Evolutionary conservation across 257 asterid genomes (phyloP).

Genomic region (Gentiana macrophylla): DNA sequence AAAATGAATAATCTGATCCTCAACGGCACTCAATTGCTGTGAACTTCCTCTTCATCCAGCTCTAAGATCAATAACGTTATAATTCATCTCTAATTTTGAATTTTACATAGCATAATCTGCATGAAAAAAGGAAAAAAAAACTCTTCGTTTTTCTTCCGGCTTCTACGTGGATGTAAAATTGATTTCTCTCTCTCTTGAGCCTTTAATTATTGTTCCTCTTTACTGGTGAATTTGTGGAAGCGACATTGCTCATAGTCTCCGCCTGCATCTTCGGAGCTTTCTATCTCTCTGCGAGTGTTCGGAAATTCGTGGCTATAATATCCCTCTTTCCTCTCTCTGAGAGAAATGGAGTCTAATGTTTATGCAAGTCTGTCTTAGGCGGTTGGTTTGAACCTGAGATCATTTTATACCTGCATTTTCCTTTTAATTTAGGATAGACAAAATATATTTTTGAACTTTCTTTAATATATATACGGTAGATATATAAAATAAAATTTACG

Average conservation of each 20-base stretch:
- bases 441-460: too few relatives aligned
- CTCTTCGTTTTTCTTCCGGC: not conserved
- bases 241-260: conserved; percentile 14
- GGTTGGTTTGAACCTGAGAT: not conserved
- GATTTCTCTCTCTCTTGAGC: too few relatives aligned
- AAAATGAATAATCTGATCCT: conserved; percentile 12
- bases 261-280: conserved; percentile 51
- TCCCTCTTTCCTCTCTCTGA: conserved; percentile 2
- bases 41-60: conserved; percentile 10
- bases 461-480: too few relatives aligned
- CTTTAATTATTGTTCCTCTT: not conserved
- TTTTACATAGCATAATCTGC: too few relatives aligned
- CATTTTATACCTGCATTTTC: not conserved
- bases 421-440: too few relatives aligned
- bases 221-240: conserved; percentile 13
- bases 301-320: conserved; percentile 42
- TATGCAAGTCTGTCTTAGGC: conserved; percentile 1
- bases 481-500: too few relatives aligned
- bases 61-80: not conserved
- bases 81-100: not conserved
- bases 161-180: not conserved
- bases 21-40: not conserved
- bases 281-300: conserved; percentile 33
- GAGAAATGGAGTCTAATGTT: not conserved
- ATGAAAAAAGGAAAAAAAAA: not conserved